These are phyloP conservation scores for Penicillium atrosanguineum DNA, from an alignment of 495 filamentous ascomycete genomes.

Conservation along the genomic window DNA sequence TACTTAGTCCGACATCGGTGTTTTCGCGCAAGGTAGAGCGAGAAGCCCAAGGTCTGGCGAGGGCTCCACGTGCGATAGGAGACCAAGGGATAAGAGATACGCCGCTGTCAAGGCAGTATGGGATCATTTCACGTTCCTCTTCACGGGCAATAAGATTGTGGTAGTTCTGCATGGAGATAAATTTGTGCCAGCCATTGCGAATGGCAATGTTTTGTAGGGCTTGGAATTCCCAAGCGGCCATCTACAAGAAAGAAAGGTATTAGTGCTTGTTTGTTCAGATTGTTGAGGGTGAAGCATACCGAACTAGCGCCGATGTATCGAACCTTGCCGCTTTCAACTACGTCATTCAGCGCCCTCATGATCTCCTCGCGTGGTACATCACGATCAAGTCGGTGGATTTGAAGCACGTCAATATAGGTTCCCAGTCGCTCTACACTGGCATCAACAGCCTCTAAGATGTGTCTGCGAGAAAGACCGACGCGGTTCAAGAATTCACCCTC, in stretches of 20 bases:
- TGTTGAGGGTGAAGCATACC: no score
- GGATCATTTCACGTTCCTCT: constrained; percentile 72
- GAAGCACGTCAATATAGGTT: constrained; percentile 56
- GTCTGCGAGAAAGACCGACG: constrained; percentile 47
- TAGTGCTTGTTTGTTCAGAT: no score
- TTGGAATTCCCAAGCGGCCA: constrained; percentile 41
- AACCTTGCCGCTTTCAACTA: constrained; percentile 61
- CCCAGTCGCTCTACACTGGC: constrained; percentile 42
- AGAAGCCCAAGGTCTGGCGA: constrained; percentile 7
- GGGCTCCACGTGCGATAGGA: constrained; percentile 7
- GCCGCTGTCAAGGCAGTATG: constrained; percentile 62
- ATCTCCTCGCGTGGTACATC: constrained; percentile 63
- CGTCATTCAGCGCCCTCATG: constrained; percentile 68
- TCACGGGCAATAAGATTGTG: constrained; percentile 70
- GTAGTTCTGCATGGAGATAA: constrained; percentile 67
- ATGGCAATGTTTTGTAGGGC: constrained; percentile 43
- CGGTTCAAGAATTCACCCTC: constrained; percentile 38
- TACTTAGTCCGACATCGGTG: constrained; percentile 21
- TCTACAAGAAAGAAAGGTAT: no score
- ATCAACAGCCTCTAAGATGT: constrained; percentile 54
- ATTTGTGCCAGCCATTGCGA: constrained; percentile 64
- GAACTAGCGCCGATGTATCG: constrained; percentile 63
- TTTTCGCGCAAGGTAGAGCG: constrained; percentile 4
- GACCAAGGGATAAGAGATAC: constrained; percentile 59
- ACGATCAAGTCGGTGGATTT: constrained; percentile 53